These are phyloP conservation scores for Immersiella caudata DNA, from an alignment of 495 filamentous ascomycete species.

Conservation along the genomic window DNA sequence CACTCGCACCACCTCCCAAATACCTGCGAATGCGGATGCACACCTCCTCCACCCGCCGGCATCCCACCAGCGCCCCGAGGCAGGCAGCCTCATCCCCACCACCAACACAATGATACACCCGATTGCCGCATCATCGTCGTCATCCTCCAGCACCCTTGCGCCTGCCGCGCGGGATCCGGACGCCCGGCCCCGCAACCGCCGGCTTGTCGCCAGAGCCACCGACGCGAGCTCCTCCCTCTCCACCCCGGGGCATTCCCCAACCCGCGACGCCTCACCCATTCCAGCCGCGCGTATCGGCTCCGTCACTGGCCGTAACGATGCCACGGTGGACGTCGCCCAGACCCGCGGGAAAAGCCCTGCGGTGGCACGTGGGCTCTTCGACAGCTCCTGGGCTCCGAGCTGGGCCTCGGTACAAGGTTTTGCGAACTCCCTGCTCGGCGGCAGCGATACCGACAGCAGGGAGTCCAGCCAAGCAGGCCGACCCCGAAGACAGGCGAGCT, in stretches of 20 bases:
- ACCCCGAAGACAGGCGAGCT: slow-evolving; percentile 12
- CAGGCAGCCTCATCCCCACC: slow-evolving; percentile 31
- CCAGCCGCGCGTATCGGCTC: slow-evolving; percentile 43
- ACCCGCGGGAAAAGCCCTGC: slow-evolving; percentile 38
- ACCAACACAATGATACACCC: slow-evolving; percentile 37
- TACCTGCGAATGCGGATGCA: slow-evolving; percentile 29
- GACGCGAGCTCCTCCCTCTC: slow-evolving; percentile 27
- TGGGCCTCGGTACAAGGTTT: slow-evolving; percentile 52
- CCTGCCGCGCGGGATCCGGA: slow-evolving; percentile 31
- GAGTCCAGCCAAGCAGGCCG: slow-evolving; percentile 28
- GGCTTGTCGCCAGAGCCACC: slow-evolving; percentile 22
- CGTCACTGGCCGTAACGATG: slow-evolving; percentile 39
- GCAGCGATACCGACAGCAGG: slow-evolving; percentile 30
- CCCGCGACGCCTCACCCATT: slow-evolving; percentile 46
- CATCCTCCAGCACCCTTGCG: slow-evolving; percentile 33
- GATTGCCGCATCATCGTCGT: slow-evolving; percentile 16
- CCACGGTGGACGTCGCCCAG: slow-evolving; percentile 34
- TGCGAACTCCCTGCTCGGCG: slow-evolving; percentile 46
- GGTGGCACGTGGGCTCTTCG: slow-evolving; percentile 42
- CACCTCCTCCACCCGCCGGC: slow-evolving; percentile 20
- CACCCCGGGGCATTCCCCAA: slow-evolving; percentile 33
- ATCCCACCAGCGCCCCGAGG: slow-evolving; percentile 32
- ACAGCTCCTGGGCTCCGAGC: slow-evolving; percentile 48
- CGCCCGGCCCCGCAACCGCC: slow-evolving; percentile 39
- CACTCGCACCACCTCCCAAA: slow-evolving; percentile 9